Percentiles rank a stretch among this genome's conserved stretches.
Evolutionary conservation across 768 basidiomycete genomes (phyloP).

Genomic region (Amanita phalloides): DNA sequence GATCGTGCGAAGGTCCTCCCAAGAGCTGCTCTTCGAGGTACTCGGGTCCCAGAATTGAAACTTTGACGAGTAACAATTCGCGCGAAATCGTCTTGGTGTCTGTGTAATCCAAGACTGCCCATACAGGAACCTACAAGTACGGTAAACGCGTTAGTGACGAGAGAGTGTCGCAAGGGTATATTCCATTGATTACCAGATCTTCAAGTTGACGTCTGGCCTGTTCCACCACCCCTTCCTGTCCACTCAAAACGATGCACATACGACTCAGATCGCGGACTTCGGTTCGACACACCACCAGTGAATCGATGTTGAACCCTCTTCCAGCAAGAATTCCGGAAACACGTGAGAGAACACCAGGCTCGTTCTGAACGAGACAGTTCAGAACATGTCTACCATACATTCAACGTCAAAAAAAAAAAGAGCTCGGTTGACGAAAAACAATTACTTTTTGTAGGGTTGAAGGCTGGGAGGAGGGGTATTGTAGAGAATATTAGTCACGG

Average conservation of each 20-base stretch:
- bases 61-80: slow-evolving; percentile 90
- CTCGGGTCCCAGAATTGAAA: slow-evolving; percentile 95
- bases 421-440: background rate
- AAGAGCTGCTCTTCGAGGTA: slow-evolving; percentile 88
- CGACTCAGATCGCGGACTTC: slow-evolving; percentile 94
- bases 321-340: slow-evolving; percentile 97
- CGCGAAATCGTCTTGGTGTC: slow-evolving; percentile 85
- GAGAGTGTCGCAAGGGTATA: too few species aligned
- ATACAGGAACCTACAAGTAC: slow-evolving; percentile 78
- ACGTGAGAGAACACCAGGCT: slow-evolving; percentile 97
- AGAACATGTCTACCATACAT: slow-evolving; percentile 63
- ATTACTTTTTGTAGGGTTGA: slow-evolving; percentile 89
- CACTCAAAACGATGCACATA: slow-evolving; percentile 95
- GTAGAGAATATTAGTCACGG: slow-evolving; percentile 95
- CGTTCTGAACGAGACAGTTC: slow-evolving; percentile 98
- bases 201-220: slow-evolving; percentile 94
- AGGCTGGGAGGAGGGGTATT: slow-evolving; percentile 89
- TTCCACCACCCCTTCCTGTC: slow-evolving; percentile 96
- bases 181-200: slow-evolving; percentile 54
- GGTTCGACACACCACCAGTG: slow-evolving; percentile 94
- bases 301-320: slow-evolving; percentile 97
- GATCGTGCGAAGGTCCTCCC: slow-evolving; percentile 78
- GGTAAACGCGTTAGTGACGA: background rate
- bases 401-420: background rate
- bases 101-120: slow-evolving; percentile 98